Evolutionary conservation across 768 basidiomycete species (phyloP), one percentile per base, ranked within the genome.

Genomic region (Lepiota subincarnata): DNA sequence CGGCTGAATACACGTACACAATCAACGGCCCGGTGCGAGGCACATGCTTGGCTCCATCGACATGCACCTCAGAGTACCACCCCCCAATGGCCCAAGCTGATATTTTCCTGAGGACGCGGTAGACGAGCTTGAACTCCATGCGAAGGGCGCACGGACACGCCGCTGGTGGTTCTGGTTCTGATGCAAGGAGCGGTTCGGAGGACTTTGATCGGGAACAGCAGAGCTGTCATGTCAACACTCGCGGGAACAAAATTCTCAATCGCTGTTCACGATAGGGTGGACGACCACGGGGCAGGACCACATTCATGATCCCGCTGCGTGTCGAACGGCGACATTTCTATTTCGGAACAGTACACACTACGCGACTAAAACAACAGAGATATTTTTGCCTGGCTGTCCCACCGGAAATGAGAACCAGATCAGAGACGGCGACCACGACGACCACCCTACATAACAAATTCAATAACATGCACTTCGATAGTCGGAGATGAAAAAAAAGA

Each of bases 341-440:
- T 78, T n/a, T 73, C 55, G 62, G 63, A 56, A 59, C 64, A 48
- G 59, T 64, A 67, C 68, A 67, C 53, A 50, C 56, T 64, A 59
- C 60, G 62, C 48, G 55, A 66, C 31, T 44, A 58, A 28, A 57
- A 60, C 55, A 61, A 56, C 58, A 58, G 40, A 41, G 55, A 45
- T 60, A 53, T 34, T 56, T 59, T 57, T 56, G 46, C 54, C 57
- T 55, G 59, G 58, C 50, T 7, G 31, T 31, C 7, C 26, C 26
- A 55, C 58, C 54, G 57, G 47, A 46, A 54, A 50, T 49, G 46
- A 46, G 59, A 51, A 49, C 20, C 48, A 24, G 43, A 73, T 77
- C 70, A 90, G 65, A 96, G 82, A 87, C 94, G 92, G 66, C 94
- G 89, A 91, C 94, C 94, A 76, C 94, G 92, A 63, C 94, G 91